Evolutionary conservation across 169 alveolate genomes (phyloP), one percentile per base, ranked within the genome.

Genomic region (Plasmodium reichenowi): DNA sequence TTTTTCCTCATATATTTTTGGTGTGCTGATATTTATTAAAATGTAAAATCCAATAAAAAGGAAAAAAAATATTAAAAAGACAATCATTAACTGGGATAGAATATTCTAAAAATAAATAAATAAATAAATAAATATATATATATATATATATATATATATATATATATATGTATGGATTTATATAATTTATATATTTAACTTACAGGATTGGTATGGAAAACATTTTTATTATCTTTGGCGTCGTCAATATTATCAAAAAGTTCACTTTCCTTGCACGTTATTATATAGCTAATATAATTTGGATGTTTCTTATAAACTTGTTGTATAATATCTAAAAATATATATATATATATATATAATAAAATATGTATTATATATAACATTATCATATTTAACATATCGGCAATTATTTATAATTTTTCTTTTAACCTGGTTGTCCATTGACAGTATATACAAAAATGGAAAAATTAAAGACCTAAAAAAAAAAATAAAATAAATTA

Each of bases 151-250:
- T 20, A 20, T 20, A 20, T 20, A 20, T 20, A 20, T 20, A 20
- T 38, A 38, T 38, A 38, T 38, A 38, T 38, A 38, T 38, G 9
- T 5, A 38, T 38, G 47, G 0, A 38, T 63, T 9, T n/a, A 3
- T 47, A 63, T 20, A 74, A 10, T 60, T n/a, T n/a, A 80, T 71
- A 38, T 38, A 38, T 38, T 38, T 38, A 38, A 38, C 10, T 80
- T 80, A 80, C 90, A 9, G 90, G 90, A 60, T 59, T 80, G 13
- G 90, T 80, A 43, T 80, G 90, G 22, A 67, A 80, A 48, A 80
- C 83, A 67, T 80, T 80, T 38, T 67, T 80, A 50, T 80, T 66
- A n/a, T 67, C 54, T 71, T 80, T 80, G 26, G 48, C 90, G 68
- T 80, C 80, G 29, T 80, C 80, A 54, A 54, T 60, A 47, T 80